phyloP scores from a whole-genome alignment of 225 moss, liverwort and hornwort species.

The Pleurozium schreberi region DNA sequence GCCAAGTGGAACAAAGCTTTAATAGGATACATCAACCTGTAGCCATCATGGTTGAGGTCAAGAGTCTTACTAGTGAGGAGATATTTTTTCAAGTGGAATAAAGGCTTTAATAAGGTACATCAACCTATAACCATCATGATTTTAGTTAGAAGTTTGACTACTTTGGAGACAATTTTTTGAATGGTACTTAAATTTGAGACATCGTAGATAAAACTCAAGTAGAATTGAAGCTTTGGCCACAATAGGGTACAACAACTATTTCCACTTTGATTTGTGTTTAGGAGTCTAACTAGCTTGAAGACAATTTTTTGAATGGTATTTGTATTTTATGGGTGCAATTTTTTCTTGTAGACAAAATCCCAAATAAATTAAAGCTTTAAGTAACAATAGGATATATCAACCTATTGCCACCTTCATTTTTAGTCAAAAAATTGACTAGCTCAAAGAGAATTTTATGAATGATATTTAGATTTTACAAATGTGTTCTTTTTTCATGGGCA shows the following conservation, averaged over 20 bases:
- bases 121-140: neutral
- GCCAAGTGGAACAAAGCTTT: neutral
- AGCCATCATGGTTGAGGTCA: neutral
- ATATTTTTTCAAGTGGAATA: too few relatives aligned
- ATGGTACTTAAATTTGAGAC: neutral
- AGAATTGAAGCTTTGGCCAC: neutral
- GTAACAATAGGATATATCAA: neutral
- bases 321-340: rapidly evolving
- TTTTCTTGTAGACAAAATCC: neutral
- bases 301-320: neutral
- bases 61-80: too few relatives aligned
- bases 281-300: rapidly evolving
- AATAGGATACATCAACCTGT: neutral
- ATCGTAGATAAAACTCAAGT: neutral
- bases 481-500: neutral
- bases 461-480: neutral
- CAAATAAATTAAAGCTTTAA: neutral
- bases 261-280: neutral
- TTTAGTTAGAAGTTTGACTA: rapidly evolving
- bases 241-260: neutral
- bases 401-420: neutral
- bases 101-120: neutral
- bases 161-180: too few relatives aligned
- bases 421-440: neutral
- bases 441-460: neutral